Percentiles rank a stretch among this genome's conserved stretches.
Evolutionary conservation across 176 grass and related monocot species (phyloP).

Genomic region (Oryza meyeriana): DNA sequence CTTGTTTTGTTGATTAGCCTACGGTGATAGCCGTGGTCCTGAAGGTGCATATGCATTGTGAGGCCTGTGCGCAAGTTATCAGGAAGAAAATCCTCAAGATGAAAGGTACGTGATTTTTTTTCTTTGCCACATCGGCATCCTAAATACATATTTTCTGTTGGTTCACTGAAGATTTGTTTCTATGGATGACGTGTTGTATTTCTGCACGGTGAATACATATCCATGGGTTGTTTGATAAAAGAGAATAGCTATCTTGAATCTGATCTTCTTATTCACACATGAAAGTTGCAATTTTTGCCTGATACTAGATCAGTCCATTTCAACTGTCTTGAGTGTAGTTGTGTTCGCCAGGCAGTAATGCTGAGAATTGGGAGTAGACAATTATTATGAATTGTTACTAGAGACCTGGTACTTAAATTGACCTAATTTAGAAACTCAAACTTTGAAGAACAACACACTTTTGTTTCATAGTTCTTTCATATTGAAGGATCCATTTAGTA

Average conservation of each 20-base stretch:
- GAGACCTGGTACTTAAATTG: neutral
- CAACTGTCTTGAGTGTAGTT: neutral
- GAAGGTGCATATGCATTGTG: constrained; percentile 85
- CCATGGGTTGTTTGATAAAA: neutral
- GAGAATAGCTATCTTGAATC: neutral
- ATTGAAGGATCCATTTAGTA: neutral
- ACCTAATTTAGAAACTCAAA: neutral
- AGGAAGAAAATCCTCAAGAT: constrained; percentile 79
- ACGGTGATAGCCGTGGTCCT: constrained; percentile 48
- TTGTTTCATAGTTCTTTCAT: neutral
- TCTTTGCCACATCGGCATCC: neutral
- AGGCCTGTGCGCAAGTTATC: constrained; percentile 70
- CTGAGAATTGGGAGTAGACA: neutral
- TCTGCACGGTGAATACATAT: neutral
- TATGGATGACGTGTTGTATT: constrained; percentile 19
- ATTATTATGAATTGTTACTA: neutral
- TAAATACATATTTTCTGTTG: neutral
- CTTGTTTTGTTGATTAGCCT: constrained; percentile 32
- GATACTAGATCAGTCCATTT: neutral
- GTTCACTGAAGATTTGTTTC: neutral
- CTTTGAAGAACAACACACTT: neutral
- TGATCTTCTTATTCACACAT: neutral
- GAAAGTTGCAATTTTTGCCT: neutral
- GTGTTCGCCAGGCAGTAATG: neutral
- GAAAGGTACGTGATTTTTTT: constrained; percentile 56